A percentile compares a stretch with the other conserved stretches of the same genome.
Conservation (phyloP, 352 stramenopile species). For the Globisporangium nagaii region DNA sequence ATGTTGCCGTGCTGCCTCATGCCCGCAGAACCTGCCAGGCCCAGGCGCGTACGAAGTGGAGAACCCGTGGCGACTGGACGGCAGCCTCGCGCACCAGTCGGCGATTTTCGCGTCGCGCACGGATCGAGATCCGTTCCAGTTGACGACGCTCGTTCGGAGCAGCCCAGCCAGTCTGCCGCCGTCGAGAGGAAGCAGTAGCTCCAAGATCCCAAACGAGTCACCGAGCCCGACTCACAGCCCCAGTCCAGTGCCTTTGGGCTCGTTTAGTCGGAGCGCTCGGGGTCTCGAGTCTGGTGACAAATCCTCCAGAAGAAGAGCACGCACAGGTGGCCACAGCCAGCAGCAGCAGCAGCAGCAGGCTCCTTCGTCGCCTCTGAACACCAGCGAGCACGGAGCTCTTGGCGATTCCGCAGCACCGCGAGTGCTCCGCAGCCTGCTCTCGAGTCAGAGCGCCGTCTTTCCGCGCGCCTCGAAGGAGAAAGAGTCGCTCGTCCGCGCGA, state of each 20-base stretch:
- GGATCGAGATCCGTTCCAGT: conserved; percentile 17
- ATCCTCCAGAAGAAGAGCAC: neutral
- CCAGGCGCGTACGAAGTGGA: conserved; percentile 47
- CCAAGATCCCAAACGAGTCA: neutral
- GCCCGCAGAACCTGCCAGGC: conserved; percentile 34
- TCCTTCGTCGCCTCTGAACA: neutral
- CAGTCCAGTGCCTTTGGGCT: neutral
- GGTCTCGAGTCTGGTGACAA: neutral
- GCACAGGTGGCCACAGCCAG: neutral
- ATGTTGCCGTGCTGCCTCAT: too few relatives aligned
- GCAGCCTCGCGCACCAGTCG: conserved; percentile 14
- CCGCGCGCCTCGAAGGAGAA: conserved; percentile 1
- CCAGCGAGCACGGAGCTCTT: too few relatives aligned
- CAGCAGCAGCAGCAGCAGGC: neutral
- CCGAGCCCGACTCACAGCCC: neutral
- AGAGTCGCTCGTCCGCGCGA: neutral
- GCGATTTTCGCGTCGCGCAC: conserved; percentile 9
- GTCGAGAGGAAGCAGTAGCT: neutral
- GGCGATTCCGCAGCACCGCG: neutral
- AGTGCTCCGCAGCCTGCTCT: conserved; percentile 1
- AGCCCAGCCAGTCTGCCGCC: neutral
- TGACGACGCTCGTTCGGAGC: neutral
- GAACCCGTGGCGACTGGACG: conserved; percentile 16
- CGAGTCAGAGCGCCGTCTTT: conserved; percentile 9
- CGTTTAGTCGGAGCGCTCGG: conserved; percentile 4